These are phyloP conservation scores for Sporothrix dimorphospora DNA, from an alignment of 2,329 filamentous ascomycete species.

Conservation along the genomic window DNA sequence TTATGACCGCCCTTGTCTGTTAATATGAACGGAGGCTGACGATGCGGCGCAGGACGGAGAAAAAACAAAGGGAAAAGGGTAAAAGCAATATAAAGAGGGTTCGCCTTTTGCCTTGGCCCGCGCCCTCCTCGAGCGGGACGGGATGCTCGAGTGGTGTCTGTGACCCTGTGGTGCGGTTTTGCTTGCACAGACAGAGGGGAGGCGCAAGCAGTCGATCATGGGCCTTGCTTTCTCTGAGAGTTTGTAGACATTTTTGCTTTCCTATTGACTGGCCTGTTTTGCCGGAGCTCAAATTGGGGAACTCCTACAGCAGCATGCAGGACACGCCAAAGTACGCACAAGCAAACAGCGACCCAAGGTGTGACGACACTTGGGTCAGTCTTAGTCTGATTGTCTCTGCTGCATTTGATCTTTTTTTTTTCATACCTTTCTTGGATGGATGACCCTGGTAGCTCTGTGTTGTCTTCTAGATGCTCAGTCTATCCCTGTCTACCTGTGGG, in stretches of 20 bases:
- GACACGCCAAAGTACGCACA: neutral
- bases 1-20: neutral
- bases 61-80: neutral
- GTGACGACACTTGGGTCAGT: neutral
- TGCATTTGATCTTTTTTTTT: no score
- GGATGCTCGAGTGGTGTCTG: neutral
- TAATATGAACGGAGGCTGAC: constrained; percentile 15
- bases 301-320: constrained; percentile 15
- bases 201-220: constrained; percentile 14
- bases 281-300: constrained; percentile 27
- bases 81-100: constrained; percentile 13
- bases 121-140: neutral
- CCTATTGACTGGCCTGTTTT: neutral
- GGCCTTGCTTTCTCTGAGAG: neutral
- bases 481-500: neutral
- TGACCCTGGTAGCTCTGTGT: no score
- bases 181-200: neutral
- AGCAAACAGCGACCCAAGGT: neutral
- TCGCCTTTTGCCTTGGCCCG: constrained; percentile 6
- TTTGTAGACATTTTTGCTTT: neutral
- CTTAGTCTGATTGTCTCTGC: neutral
- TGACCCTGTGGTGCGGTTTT: neutral
- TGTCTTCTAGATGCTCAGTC: neutral
- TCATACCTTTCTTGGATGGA: no score
- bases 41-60: constrained; percentile 8